Conservation (phyloP, 2,329 filamentous ascomycete species). For the Fusarium mundagurra region DNA sequence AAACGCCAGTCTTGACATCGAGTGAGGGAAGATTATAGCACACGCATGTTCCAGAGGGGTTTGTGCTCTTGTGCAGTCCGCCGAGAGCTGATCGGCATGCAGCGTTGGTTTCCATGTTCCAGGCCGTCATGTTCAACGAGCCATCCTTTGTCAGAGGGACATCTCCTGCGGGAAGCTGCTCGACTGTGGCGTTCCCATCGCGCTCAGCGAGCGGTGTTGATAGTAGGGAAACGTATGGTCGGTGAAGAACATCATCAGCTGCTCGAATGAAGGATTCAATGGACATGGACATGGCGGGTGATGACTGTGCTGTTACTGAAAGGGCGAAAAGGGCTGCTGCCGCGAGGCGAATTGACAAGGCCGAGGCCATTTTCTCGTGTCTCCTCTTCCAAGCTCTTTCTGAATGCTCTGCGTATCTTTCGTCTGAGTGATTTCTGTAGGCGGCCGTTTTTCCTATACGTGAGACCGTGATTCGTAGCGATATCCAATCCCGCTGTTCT, state of each 20-base stretch:
- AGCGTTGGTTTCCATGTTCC: constrained; percentile 63
- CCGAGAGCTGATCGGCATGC: constrained; percentile 70
- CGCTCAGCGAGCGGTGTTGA: constrained; percentile 27
- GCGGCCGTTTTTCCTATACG: not conserved
- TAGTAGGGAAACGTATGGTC: constrained; percentile 42
- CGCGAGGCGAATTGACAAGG: constrained; percentile 29
- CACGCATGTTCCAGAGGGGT: constrained; percentile 79
- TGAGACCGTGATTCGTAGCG: constrained; percentile 9
- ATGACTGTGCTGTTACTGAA: constrained; percentile 29
- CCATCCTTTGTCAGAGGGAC: constrained; percentile 54
- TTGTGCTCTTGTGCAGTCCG: constrained; percentile 67
- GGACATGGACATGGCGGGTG: constrained; percentile 2
- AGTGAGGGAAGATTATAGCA: constrained; percentile 85
- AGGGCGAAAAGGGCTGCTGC: constrained; percentile 32
- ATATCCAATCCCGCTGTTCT: not conserved
- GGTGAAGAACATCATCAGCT: constrained; percentile 45
- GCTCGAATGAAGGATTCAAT: constrained; percentile 35
- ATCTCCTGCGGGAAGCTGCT: constrained; percentile 34
- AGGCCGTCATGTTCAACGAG: constrained; percentile 63
- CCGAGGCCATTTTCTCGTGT: constrained; percentile 32
- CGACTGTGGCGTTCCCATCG: constrained; percentile 27
- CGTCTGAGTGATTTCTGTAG: constrained; percentile 4
- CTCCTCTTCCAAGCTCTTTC: constrained; percentile 9
- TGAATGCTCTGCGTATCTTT: not conserved
- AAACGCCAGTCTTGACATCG: constrained; percentile 73